phyloP scores from a whole-genome alignment of 2,329 filamentous ascomycete genomes.

The Coniella lustricola region DNA sequence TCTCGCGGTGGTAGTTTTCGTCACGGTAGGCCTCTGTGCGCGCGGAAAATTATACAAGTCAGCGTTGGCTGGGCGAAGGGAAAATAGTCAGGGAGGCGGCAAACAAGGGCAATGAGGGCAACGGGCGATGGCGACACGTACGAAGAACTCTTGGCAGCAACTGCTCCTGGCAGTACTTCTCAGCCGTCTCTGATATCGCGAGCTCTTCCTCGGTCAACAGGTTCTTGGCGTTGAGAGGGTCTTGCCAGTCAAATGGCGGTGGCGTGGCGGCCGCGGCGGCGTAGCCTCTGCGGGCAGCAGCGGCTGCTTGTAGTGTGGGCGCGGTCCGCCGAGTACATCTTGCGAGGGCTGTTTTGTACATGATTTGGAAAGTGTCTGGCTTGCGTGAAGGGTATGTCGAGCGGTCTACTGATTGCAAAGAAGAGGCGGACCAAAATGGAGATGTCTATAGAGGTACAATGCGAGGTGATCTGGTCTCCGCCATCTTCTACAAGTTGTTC shows the following conservation, averaged over 20 bases:
- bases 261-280: constrained; percentile 23
- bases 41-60: not conserved
- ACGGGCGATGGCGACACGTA: constrained; percentile 36
- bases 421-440: too few relatives aligned
- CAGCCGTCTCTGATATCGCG: constrained; percentile 82
- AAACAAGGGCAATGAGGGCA: not conserved
- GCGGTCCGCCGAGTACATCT: constrained; percentile 12
- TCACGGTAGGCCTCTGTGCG: constrained; percentile 50
- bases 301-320: constrained; percentile 3
- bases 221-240: constrained; percentile 69
- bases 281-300: constrained; percentile 12
- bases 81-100: too few relatives aligned
- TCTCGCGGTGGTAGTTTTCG: constrained; percentile 73
- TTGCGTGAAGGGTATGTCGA: too few relatives aligned
- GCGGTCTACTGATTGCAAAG: too few relatives aligned
- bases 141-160: constrained; percentile 79
- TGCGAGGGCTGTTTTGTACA: constrained; percentile 11
- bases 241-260: constrained; percentile 75
- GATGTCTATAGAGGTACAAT: too few relatives aligned
- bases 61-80: too few relatives aligned
- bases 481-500: not conserved
- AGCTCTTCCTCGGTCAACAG: constrained; percentile 85
- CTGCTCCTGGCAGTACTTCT: constrained; percentile 88
- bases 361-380: too few relatives aligned
- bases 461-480: too few relatives aligned